Evolutionary conservation across 208 protist genomes (phyloP).

Genomic region (Leishmania mexicana): DNA sequence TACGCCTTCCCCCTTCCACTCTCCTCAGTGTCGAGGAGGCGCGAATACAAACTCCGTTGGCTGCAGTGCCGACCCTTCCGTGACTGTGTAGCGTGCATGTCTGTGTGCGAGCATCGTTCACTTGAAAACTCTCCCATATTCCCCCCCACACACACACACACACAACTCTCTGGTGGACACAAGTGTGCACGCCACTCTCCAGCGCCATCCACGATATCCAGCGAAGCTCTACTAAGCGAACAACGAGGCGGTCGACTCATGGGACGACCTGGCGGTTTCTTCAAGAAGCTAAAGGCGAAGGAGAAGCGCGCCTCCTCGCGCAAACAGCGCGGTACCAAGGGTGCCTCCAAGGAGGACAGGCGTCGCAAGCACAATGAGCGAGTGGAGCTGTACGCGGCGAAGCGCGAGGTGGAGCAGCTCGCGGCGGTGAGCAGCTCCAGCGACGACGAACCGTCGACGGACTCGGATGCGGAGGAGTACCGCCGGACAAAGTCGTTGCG

Average conservation of each 20-base stretch:
- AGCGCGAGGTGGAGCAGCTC: constrained; percentile 76
- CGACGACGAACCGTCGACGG: constrained; percentile 63
- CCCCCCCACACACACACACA: too few relatives aligned
- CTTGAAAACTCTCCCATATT: background rate
- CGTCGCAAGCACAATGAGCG: constrained; percentile 69
- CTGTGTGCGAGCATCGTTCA: background rate
- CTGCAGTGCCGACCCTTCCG: background rate
- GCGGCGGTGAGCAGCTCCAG: constrained; percentile 76
- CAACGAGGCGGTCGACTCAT: constrained; percentile 6
- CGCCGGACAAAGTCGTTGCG: constrained; percentile 42
- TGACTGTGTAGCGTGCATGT: background rate
- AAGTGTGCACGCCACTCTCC: background rate
- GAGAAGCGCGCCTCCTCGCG: constrained; percentile 53
- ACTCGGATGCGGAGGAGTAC: constrained; percentile 50
- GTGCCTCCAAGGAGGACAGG: constrained; percentile 78
- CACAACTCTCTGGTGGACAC: background rate
- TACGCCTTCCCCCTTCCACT: too few relatives aligned
- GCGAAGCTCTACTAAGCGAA: background rate
- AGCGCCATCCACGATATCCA: background rate
- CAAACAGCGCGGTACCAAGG: constrained; percentile 73
- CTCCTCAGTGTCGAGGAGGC: background rate
- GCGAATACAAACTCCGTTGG: background rate
- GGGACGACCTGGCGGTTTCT: constrained; percentile 84
- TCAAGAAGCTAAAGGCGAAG: constrained; percentile 81
- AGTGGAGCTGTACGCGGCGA: constrained; percentile 75